phyloP scores from a whole-genome alignment of 129 eudicot species.

The Helianthus tuberosus region DNA sequence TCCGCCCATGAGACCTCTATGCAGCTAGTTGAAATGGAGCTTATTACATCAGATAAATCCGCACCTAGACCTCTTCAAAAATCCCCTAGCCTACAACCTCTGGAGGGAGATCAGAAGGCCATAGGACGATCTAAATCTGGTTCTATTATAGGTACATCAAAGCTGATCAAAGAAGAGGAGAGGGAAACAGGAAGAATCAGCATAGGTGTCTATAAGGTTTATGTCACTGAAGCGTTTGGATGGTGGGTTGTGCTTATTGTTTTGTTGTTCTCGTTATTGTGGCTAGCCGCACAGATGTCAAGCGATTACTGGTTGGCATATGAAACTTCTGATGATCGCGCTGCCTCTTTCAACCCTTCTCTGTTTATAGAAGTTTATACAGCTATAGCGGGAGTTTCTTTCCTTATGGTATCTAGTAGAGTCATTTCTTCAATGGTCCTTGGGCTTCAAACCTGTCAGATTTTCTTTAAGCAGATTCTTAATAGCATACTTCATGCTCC shows the following conservation, averaged over 20 bases:
- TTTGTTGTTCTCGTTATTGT: constrained; percentile 39
- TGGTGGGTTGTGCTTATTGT: constrained; percentile 68
- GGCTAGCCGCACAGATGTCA: constrained; percentile 59
- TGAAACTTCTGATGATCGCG: constrained; percentile 63
- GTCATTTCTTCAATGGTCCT: constrained; percentile 41
- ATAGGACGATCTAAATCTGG: constrained; percentile 35
- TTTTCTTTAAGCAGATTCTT: constrained; percentile 63
- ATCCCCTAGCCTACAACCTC: constrained; percentile 26
- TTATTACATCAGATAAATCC: not conserved
- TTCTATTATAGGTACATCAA: constrained; percentile 50
- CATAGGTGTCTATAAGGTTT: constrained; percentile 52
- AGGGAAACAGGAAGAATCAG: constrained; percentile 74
- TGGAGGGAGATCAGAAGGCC: constrained; percentile 38
- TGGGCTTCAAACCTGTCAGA: constrained; percentile 72
- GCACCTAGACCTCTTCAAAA: constrained; percentile 33
- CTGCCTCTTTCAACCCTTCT: constrained; percentile 56
- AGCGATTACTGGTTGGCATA: constrained; percentile 86
- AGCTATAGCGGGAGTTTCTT: constrained; percentile 40
- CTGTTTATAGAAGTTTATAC: constrained; percentile 65
- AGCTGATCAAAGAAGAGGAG: constrained; percentile 85
- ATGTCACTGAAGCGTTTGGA: constrained; percentile 74
- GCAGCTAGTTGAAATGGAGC: constrained; percentile 62
- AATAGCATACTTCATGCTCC: constrained; percentile 81
- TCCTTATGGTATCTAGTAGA: constrained; percentile 47
- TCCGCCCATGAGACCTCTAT: constrained; percentile 72